These are phyloP conservation scores for Schizophyllum commune DNA, from an alignment of 1,284 basidiomycete species.

Conservation along the genomic window DNA sequence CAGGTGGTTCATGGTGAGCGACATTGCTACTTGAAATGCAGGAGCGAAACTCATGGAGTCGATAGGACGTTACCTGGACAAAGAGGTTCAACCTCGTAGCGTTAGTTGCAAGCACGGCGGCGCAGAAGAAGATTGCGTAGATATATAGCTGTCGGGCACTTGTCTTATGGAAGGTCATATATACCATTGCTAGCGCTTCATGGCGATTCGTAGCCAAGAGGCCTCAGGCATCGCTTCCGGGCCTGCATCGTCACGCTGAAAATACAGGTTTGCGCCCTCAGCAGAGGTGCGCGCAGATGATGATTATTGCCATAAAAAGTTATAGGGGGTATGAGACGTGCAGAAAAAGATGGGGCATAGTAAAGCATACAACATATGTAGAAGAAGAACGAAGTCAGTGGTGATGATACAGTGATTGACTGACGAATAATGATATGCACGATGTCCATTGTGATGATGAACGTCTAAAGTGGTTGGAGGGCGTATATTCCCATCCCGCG, in stretches of 20 bases:
- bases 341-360: too few species aligned
- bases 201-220: too few species aligned
- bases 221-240: too few species aligned
- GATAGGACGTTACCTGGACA: neutral
- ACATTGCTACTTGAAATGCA: neutral
- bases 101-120: neutral
- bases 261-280: too few species aligned
- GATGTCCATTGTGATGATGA: neutral
- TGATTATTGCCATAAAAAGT: too few species aligned
- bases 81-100: neutral
- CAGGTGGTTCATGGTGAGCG: slow-evolving; percentile 10
- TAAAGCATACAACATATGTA: too few species aligned
- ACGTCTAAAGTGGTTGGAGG: neutral
- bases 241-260: too few species aligned
- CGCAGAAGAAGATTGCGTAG: neutral
- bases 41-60: neutral
- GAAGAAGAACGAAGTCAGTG: neutral
- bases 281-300: too few species aligned
- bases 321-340: too few species aligned
- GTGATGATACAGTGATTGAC: neutral
- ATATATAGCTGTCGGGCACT: neutral
- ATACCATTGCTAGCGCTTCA: too few species aligned
- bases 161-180: too few species aligned
- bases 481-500: too few species aligned
- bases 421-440: neutral